Percentiles rank a stretch among this genome's conserved stretches.
These are phyloP conservation scores for Ceratobasidium sp. DNA, from an alignment of 1,284 basidiomycete genomes.

Conservation along the genomic window DNA sequence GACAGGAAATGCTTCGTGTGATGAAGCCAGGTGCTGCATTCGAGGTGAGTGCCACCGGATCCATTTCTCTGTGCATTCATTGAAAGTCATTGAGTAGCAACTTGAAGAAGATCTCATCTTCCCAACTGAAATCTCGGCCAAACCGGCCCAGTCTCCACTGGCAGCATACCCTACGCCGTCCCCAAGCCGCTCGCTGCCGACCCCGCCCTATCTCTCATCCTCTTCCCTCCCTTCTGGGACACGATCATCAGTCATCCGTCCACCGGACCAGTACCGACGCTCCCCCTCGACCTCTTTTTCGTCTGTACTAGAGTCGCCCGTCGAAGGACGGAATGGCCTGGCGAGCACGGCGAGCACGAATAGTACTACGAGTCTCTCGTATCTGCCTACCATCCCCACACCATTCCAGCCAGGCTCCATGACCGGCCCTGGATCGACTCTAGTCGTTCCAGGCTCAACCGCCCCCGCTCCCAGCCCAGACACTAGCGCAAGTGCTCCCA, in stretches of 20 bases:
- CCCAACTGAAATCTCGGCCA: slow-evolving; percentile 30
- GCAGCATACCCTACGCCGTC: slow-evolving; percentile 41
- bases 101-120: slow-evolving; percentile 43
- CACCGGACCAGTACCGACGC: slow-evolving; percentile 40
- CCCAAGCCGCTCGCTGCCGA: slow-evolving; percentile 5
- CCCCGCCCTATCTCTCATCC: slow-evolving; percentile 41
- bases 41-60: slow-evolving; percentile 4
- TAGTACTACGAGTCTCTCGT: slow-evolving; percentile 23
- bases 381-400: not conserved
- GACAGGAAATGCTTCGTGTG: slow-evolving; percentile 40
- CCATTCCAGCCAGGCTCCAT: not conserved
- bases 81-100: slow-evolving; percentile 13
- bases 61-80: not conserved
- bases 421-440: slow-evolving; percentile 5
- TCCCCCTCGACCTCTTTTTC: slow-evolving; percentile 43
- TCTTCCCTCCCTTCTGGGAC: slow-evolving; percentile 21
- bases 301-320: slow-evolving; percentile 29
- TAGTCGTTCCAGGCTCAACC: slow-evolving; percentile 24
- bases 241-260: slow-evolving; percentile 11
- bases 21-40: slow-evolving; percentile 43
- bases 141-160: slow-evolving; percentile 18
- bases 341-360: slow-evolving; percentile 27
- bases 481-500: not conserved
- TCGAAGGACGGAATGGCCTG: slow-evolving; percentile 24
- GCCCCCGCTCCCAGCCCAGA: not conserved